Percentiles rank a stretch among this genome's conserved stretches.
Conservation (phyloP, 495 filamentous ascomycete genomes). For the Lentithecium fluviatile region DNA sequence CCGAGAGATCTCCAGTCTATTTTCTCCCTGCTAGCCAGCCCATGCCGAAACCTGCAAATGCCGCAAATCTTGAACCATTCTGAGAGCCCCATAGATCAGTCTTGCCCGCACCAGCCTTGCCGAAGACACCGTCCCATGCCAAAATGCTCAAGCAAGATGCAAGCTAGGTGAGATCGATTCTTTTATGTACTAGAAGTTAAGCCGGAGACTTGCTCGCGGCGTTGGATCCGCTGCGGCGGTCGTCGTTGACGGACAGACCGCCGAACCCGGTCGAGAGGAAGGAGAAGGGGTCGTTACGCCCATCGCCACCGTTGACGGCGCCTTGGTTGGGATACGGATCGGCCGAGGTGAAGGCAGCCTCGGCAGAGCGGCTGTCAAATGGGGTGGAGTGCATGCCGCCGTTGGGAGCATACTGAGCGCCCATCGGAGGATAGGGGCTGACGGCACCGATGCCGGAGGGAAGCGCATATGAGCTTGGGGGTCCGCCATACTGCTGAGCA, state of each 20-base stretch:
- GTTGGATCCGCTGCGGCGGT: slow-evolving; percentile 60
- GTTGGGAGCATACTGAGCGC: slow-evolving; percentile 63
- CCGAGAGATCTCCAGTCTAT: slow-evolving; percentile 31
- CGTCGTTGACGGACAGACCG: slow-evolving; percentile 76
- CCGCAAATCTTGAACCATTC: slow-evolving; percentile 28
- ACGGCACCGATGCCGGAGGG: slow-evolving; percentile 84
- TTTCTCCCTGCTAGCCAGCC: slow-evolving; percentile 4
- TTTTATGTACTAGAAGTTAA: slow-evolving; percentile 42
- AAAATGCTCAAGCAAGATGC: slow-evolving; percentile 16
- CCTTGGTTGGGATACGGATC: slow-evolving; percentile 24
- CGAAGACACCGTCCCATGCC: slow-evolving; percentile 22
- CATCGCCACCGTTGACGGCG: slow-evolving; percentile 38
- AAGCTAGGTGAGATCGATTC: slow-evolving; percentile 14
- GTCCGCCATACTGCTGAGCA: slow-evolving; percentile 81
- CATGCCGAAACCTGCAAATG: slow-evolving; percentile 24
- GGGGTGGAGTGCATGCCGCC: slow-evolving; percentile 57
- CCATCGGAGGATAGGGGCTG: slow-evolving; percentile 74
- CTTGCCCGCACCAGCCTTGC: slow-evolving; percentile 22
- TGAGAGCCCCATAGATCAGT: slow-evolving; percentile 24
- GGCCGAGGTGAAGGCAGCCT: slow-evolving; percentile 56
- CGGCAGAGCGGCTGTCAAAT: slow-evolving; percentile 83
- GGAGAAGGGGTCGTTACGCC: slow-evolving; percentile 77
- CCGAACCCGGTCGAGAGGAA: slow-evolving; percentile 83
- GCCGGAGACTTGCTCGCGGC: slow-evolving; percentile 72
- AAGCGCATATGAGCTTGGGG: slow-evolving; percentile 84